Conservation (phyloP, 768 basidiomycete genomes). For the Lactarius indigo region DNA sequence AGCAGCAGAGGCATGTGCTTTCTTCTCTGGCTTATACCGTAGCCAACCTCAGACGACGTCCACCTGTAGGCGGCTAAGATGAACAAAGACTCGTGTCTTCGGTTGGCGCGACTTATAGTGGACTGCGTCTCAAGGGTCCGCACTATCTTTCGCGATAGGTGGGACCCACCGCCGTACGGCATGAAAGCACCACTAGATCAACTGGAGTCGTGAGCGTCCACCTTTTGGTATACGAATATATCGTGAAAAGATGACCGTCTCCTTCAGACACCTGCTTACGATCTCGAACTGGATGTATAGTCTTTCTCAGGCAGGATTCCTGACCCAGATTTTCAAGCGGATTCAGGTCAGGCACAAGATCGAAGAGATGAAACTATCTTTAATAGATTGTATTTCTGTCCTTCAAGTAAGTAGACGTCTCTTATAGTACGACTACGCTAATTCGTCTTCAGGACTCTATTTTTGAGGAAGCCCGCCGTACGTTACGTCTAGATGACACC, state of each 20-base stretch:
- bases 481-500: neutral
- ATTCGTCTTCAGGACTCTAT: neutral
- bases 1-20: neutral
- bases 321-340: conserved; percentile 3
- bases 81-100: neutral
- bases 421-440: neutral
- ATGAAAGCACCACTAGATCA: conserved; percentile 3
- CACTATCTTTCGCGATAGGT: conserved; percentile 3
- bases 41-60: neutral
- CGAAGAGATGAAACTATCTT: neutral
- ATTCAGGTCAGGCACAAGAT: neutral
- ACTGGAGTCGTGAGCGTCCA: conserved; percentile 2
- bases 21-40: neutral
- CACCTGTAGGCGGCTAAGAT: neutral
- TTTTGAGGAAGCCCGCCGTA: neutral
- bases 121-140: neutral
- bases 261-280: neutral
- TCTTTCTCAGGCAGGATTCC: conserved; percentile 1
- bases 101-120: neutral
- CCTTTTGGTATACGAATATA: neutral
- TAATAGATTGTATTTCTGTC: conserved; percentile 3
- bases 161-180: conserved; percentile 8
- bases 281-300: conserved; percentile 5
- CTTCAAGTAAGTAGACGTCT: conserved; percentile 4
- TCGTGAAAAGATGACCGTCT: neutral